Evolutionary conservation across 2,329 filamentous ascomycete species (phyloP).

Genomic region (Epichloe festucae): DNA sequence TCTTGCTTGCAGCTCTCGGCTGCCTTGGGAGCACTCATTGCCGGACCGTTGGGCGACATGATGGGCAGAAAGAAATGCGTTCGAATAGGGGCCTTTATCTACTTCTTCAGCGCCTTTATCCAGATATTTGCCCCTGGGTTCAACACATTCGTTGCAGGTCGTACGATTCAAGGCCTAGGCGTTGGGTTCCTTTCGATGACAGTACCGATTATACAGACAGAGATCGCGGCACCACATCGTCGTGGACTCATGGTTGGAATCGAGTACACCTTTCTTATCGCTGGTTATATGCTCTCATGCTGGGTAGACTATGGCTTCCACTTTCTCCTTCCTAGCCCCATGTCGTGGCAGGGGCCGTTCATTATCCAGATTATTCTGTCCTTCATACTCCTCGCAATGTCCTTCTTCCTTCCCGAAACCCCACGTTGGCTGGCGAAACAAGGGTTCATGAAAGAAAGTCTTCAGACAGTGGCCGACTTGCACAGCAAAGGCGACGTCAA

Average conservation of each 20-base stretch:
- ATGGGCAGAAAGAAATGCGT: slow-evolving; percentile 8
- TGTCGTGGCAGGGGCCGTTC: slow-evolving; percentile 9
- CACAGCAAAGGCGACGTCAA: slow-evolving; percentile 22
- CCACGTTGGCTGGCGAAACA: slow-evolving; percentile 28
- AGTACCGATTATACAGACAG: slow-evolving; percentile 9
- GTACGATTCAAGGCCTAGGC: slow-evolving; percentile 7
- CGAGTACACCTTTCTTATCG: slow-evolving; percentile 9
- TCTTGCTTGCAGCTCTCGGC: slow-evolving; percentile 8
- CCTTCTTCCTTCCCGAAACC: slow-evolving; percentile 19
- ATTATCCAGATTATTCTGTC: slow-evolving; percentile 9
- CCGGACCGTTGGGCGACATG: slow-evolving; percentile 7
- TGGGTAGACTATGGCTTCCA: slow-evolving; percentile 10
- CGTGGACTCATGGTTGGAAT: slow-evolving; percentile 9
- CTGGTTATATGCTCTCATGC: slow-evolving; percentile 8
- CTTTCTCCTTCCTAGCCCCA: slow-evolving; percentile 4
- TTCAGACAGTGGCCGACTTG: slow-evolving; percentile 26
- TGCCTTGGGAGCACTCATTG: slow-evolving; percentile 5
- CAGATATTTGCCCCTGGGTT: slow-evolving; percentile 8
- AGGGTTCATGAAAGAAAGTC: slow-evolving; percentile 16
- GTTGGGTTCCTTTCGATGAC: slow-evolving; percentile 9
- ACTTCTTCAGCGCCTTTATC: slow-evolving; percentile 9
- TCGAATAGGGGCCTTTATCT: slow-evolving; percentile 7
- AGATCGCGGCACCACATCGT: slow-evolving; percentile 9
- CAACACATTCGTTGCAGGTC: slow-evolving; percentile 5
- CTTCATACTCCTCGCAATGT: slow-evolving; percentile 7